Evolutionary conservation across 2,329 filamentous ascomycete species (phyloP).

Genomic region (Verticillium albo-atrum): DNA sequence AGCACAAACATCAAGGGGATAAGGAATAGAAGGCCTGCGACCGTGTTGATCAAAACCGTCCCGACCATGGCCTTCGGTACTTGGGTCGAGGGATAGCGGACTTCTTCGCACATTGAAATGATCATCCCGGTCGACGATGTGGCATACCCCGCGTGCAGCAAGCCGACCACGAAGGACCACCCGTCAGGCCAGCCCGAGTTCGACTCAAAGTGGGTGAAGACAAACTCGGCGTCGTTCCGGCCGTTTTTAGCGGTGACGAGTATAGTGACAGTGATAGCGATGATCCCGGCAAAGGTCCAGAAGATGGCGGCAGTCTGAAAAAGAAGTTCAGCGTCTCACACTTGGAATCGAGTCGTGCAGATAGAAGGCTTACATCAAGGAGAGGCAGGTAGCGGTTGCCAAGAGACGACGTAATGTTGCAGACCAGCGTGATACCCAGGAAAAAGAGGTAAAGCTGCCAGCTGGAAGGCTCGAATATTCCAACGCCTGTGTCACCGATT

Average conservation of each 20-base stretch:
- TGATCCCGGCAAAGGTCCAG: slow-evolving; percentile 68
- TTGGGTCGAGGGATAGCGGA: slow-evolving; percentile 59
- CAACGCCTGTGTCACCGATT: slow-evolving; percentile 32
- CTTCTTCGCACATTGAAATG: slow-evolving; percentile 74
- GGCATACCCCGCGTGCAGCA: slow-evolving; percentile 68
- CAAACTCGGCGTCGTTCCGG: slow-evolving; percentile 56
- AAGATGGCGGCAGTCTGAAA: slow-evolving; percentile 64
- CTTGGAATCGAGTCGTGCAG: too few species aligned
- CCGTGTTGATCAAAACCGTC: slow-evolving; percentile 62
- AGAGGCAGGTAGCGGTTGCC: slow-evolving; percentile 63
- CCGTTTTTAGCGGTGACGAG: slow-evolving; percentile 66
- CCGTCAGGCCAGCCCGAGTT: slow-evolving; percentile 66
- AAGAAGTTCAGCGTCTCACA: neutral
- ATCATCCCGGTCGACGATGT: slow-evolving; percentile 78
- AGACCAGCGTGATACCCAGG: slow-evolving; percentile 60
- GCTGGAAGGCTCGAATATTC: slow-evolving; percentile 39
- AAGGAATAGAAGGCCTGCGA: slow-evolving; percentile 63
- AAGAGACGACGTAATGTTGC: slow-evolving; percentile 61
- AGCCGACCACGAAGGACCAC: slow-evolving; percentile 70
- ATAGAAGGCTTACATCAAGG: slow-evolving; percentile 56
- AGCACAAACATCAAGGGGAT: slow-evolving; percentile 40
- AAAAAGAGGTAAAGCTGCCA: slow-evolving; percentile 72
- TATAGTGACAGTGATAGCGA: slow-evolving; percentile 59
- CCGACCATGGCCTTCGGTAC: slow-evolving; percentile 70
- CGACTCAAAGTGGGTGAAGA: slow-evolving; percentile 64